phyloP scores from a whole-genome alignment of 306 rosid species.

The Lathyrus tuberosus region DNA sequence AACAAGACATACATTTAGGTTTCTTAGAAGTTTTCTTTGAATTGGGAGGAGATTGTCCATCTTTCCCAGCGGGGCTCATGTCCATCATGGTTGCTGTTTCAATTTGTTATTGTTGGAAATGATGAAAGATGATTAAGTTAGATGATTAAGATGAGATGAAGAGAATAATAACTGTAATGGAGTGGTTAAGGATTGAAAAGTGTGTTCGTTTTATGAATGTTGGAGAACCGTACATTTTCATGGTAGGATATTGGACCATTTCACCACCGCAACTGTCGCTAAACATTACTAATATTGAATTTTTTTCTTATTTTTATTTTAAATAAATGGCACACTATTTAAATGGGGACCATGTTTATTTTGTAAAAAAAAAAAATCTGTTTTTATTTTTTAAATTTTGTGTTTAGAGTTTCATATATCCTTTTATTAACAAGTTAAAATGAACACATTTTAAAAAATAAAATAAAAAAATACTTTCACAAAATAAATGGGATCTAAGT shows the following conservation, averaged over 20 bases:
- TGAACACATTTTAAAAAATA: too few relatives aligned
- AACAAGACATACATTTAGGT: slow-evolving; percentile 37
- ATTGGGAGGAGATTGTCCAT: slow-evolving; percentile 17
- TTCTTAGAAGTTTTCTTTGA: slow-evolving; percentile 34
- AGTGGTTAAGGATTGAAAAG: slow-evolving; percentile 34
- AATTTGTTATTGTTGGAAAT: background rate
- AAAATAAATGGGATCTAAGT: background rate
- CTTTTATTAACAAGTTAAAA: too few relatives aligned
- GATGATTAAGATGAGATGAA: too few relatives aligned
- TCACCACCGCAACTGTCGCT: slow-evolving; percentile 32
- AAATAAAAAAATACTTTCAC: too few relatives aligned
- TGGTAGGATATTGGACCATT: slow-evolving; percentile 28
- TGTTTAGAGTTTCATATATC: too few relatives aligned
- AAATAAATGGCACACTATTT: too few relatives aligned
- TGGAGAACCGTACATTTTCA: slow-evolving; percentile 33
- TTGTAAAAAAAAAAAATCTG: too few relatives aligned
- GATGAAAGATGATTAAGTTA: too few relatives aligned
- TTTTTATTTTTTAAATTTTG: too few relatives aligned
- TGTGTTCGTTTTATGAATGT: background rate
- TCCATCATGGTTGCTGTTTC: slow-evolving; percentile 19
- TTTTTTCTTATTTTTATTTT: too few relatives aligned
- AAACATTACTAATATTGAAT: background rate
- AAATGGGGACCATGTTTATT: too few relatives aligned
- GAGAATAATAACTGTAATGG: slow-evolving; percentile 1
- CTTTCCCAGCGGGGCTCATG: slow-evolving; percentile 2